These are phyloP conservation scores for Penicillium lividum DNA, from an alignment of 495 filamentous ascomycete genomes.

Conservation along the genomic window DNA sequence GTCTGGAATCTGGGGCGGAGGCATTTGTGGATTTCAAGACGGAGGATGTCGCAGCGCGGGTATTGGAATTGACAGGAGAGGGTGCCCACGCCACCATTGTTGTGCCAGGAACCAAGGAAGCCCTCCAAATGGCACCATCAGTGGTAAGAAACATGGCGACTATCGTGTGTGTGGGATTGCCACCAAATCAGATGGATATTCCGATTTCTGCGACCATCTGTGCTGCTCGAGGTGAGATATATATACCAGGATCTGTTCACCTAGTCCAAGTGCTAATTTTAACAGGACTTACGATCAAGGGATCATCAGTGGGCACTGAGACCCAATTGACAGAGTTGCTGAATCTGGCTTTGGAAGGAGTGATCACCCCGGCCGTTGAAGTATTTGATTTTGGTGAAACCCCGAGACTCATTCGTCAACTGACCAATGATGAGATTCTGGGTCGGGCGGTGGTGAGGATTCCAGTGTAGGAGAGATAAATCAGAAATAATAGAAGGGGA, in stretches of 20 bases:
- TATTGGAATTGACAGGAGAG: conserved; percentile 32
- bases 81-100: conserved; percentile 36
- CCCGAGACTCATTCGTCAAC: conserved; percentile 18
- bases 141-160: conserved; percentile 33
- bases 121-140: conserved; percentile 25
- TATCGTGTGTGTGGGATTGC: conserved; percentile 33
- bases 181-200: conserved; percentile 29
- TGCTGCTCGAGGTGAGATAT: conserved; percentile 30
- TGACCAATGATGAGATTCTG: conserved; percentile 23
- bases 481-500: not conserved
- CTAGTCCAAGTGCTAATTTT: not conserved
- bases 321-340: conserved; percentile 28
- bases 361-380: conserved; percentile 26
- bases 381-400: conserved; percentile 26
- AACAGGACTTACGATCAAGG: conserved; percentile 29
- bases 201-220: conserved; percentile 32
- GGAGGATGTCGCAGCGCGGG: conserved; percentile 28
- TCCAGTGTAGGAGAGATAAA: not conserved
- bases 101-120: conserved; percentile 28
- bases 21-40: conserved; percentile 33
- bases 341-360: conserved; percentile 20
- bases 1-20: conserved; percentile 32
- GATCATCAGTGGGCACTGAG: conserved; percentile 34
- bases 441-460: conserved; percentile 31
- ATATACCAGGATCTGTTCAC: not conserved